Base-by-base conservation (phyloP, 2,329 filamentous ascomycete species). In the Diaporthe sp. region DNA sequence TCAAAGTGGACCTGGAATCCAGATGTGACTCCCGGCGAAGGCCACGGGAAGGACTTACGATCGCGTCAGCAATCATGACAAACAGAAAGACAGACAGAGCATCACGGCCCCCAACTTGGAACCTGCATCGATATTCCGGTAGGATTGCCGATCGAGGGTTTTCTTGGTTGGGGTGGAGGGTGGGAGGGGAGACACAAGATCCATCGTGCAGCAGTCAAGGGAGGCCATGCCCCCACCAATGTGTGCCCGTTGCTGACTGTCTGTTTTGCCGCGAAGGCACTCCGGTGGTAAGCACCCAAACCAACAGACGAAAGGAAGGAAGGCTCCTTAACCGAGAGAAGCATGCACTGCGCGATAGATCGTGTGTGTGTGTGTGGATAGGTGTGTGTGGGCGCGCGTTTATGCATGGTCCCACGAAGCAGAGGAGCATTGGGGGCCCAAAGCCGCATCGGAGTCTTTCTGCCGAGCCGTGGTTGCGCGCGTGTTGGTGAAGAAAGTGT, bases 381-480 rank as follows among this genome's bases (percentile, higher is more conserved):
- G 4, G 42, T 15, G 42, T 3, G 4, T n/a, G 44, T 17, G 25
- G 17, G 51, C 12, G 51, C 12, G 28, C 28, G 25, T 9, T 12
- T 37, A 19, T 49, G 28, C 39, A 39, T 49, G 57, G 49, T 37
- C 25, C 31, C 31, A 72, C 25, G 44, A 34, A 44, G 53, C 55
- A 58, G 55, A 59, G 68, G 28, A 71, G 68, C 53, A 59, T 67
- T 73, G 71, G 71, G 59, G 71, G 58, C 58, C 34, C 5, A 22
- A 62, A 44, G 34, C 68, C 42, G 53, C 53, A 74, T 72, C 73
- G 57, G 65, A 62, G 42, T 28, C 25, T 72, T 22, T 74, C 58
- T 71, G 73, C 71, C 44, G 62, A 67, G 44, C 62, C 62, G 62
- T 51, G 28, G 25, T 51, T 49, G 19, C 12, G 61, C 28, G 61